phyloP scores from a whole-genome alignment of 2,329 filamentous ascomycete species.

The Ophiocordyceps robertsii region DNA sequence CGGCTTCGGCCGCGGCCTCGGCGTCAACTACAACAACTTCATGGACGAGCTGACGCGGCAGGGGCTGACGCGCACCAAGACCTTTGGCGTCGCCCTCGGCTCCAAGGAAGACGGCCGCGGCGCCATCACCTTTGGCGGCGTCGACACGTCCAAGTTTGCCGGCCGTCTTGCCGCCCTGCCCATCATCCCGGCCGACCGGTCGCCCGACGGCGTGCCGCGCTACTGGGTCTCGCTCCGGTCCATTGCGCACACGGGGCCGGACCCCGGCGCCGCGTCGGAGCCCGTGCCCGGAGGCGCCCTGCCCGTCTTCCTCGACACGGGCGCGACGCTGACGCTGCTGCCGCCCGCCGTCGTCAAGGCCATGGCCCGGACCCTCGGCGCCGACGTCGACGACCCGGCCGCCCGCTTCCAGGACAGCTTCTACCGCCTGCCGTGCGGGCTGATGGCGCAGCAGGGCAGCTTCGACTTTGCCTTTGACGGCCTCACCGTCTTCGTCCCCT shows the following conservation, averaged over 20 bases:
- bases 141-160: slow-evolving; percentile 50
- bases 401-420: slow-evolving; percentile 26
- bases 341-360: slow-evolving; percentile 39
- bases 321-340: slow-evolving; percentile 54
- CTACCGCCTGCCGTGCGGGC: slow-evolving; percentile 30
- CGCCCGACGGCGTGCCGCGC: slow-evolving; percentile 38
- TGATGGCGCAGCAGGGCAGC: slow-evolving; percentile 25
- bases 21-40: slow-evolving; percentile 35
- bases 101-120: slow-evolving; percentile 45
- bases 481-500: slow-evolving; percentile 34
- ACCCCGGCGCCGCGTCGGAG: slow-evolving; percentile 5
- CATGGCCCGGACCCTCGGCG: slow-evolving; percentile 35
- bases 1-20: slow-evolving; percentile 44
- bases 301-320: slow-evolving; percentile 57
- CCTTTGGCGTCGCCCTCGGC: slow-evolving; percentile 54
- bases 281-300: slow-evolving; percentile 23
- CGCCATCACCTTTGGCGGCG: slow-evolving; percentile 54
- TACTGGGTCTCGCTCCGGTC: slow-evolving; percentile 38
- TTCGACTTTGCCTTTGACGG: slow-evolving; percentile 36
- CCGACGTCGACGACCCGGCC: slow-evolving; percentile 8
- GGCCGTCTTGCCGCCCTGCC: slow-evolving; percentile 47
- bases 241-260: slow-evolving; percentile 26
- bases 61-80: slow-evolving; percentile 43
- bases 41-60: slow-evolving; percentile 35
- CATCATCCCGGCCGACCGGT: slow-evolving; percentile 40